Evolutionary conservation across 2,329 filamentous ascomycete genomes (phyloP).

Genomic region (Sporothrix schenckii): DNA sequence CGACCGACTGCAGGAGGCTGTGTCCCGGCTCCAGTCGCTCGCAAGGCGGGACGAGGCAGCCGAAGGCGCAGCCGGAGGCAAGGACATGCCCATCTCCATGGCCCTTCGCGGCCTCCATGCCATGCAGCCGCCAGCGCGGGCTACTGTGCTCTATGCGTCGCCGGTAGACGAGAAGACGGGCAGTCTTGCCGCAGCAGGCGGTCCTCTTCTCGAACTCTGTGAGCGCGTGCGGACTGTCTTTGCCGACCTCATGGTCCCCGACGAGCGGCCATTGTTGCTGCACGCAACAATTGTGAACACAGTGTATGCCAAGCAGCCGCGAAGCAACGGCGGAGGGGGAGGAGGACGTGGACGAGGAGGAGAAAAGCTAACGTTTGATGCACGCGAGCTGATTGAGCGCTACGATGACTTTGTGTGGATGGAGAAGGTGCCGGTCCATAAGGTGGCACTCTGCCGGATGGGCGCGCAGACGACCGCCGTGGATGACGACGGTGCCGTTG

Average conservation of each 20-base stretch:
- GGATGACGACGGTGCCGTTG: slow-evolving; percentile 53
- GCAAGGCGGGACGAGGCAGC: neutral
- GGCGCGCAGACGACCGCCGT: slow-evolving; percentile 66
- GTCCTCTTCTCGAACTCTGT: slow-evolving; percentile 60
- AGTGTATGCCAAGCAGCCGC: slow-evolving; percentile 62
- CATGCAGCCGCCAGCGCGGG: slow-evolving; percentile 60
- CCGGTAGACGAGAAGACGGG: slow-evolving; percentile 56
- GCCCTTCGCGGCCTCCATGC: slow-evolving; percentile 59
- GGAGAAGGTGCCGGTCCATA: slow-evolving; percentile 66
- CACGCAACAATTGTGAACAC: slow-evolving; percentile 90
- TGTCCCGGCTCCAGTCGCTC: slow-evolving; percentile 49
- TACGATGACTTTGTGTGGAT: slow-evolving; percentile 74
- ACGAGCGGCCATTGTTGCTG: slow-evolving; percentile 67
- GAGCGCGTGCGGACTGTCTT: slow-evolving; percentile 59
- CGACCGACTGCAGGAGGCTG: slow-evolving; percentile 50
- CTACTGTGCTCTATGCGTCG: slow-evolving; percentile 66
- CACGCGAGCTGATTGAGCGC: slow-evolving; percentile 56
- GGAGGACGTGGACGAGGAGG: slow-evolving; percentile 35
- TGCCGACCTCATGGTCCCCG: slow-evolving; percentile 57
- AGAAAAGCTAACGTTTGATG: slow-evolving; percentile 55
- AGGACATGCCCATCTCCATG: slow-evolving; percentile 43
- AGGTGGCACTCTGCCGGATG: slow-evolving; percentile 82
- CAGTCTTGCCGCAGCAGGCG: slow-evolving; percentile 51
- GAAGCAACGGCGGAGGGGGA: slow-evolving; percentile 38
- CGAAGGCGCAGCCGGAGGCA: neutral